phyloP scores from a whole-genome alignment of 1,284 basidiomycete species.

The Cystobasidium pallidum region DNA sequence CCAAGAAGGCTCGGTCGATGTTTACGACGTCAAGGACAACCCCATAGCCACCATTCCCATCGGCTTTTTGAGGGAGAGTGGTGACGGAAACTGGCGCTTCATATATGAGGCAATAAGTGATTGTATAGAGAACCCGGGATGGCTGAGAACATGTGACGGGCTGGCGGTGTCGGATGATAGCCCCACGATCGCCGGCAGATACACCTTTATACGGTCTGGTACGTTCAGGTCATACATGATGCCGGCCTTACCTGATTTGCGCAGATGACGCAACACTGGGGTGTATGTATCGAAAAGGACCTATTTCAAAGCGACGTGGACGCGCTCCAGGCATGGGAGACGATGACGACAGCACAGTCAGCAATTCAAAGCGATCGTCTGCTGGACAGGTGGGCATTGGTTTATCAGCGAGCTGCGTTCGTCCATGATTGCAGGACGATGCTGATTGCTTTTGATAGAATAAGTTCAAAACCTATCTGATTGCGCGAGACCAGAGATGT shows the following conservation, averaged over 20 bases:
- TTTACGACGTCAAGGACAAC: conserved; percentile 9
- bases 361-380: conserved; percentile 4
- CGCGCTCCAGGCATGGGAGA: background rate
- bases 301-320: background rate
- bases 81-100: background rate
- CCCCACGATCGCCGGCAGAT: background rate
- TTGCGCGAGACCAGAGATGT: conserved; percentile 13
- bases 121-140: conserved; percentile 5
- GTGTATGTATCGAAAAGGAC: background rate
- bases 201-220: background rate
- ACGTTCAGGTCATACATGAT: background rate
- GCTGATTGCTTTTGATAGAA: background rate
- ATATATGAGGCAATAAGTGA: background rate
- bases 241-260: background rate
- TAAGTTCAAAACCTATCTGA: conserved; percentile 1
- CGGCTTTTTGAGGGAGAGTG: conserved; percentile 5
- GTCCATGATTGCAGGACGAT: background rate
- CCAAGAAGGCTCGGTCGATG: conserved; percentile 11
- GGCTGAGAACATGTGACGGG: background rate
- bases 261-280: background rate
- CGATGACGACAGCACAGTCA: conserved; percentile 3
- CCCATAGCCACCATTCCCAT: conserved; percentile 17
- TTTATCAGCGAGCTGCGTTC: background rate
- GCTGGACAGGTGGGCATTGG: background rate
- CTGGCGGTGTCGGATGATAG: background rate